Percentiles rank a stretch among this genome's conserved stretches.
phyloP scores from a whole-genome alignment of 768 basidiomycete genomes.

The Hypsizygus marmoreus region DNA sequence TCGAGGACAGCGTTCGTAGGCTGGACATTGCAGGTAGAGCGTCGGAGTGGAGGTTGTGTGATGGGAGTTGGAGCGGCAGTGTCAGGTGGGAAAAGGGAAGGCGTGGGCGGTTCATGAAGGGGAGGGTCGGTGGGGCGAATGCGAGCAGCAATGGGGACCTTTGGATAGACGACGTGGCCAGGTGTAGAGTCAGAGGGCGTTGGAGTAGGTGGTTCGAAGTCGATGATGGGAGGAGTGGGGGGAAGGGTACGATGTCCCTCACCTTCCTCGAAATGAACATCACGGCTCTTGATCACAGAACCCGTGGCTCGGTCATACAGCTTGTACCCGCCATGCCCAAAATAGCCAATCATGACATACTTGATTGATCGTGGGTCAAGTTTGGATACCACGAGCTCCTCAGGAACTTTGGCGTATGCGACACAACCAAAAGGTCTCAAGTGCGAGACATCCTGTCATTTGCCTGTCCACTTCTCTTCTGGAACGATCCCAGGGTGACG shows the following conservation, averaged over 20 bases:
- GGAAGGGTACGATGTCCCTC: constrained; percentile 13
- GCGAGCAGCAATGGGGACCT: not conserved
- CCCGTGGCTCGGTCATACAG: constrained; percentile 10
- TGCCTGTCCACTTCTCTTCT: constrained; percentile 15
- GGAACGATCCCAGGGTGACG: constrained; percentile 18
- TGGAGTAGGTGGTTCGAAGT: constrained; percentile 21
- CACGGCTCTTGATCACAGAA: constrained; percentile 11
- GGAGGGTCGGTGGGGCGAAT: not conserved
- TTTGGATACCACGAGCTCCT: constrained; percentile 21
- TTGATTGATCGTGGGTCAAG: constrained; percentile 17
- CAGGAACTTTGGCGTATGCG: constrained; percentile 24
- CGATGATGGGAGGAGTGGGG: too few relatives aligned
- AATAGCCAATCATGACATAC: constrained; percentile 21
- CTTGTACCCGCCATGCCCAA: constrained; percentile 14
- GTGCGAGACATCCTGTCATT: constrained; percentile 21
- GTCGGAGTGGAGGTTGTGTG: not conserved
- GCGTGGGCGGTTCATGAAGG: not conserved
- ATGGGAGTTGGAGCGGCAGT: too few relatives aligned
- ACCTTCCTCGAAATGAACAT: constrained; percentile 26
- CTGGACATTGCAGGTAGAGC: not conserved
- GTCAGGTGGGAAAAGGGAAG: not conserved
- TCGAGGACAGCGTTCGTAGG: not conserved
- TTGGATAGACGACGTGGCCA: too few relatives aligned
- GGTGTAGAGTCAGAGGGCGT: too few relatives aligned
- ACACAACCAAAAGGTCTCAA: constrained; percentile 26